phyloP scores from a whole-genome alignment of 2,329 filamentous ascomycete genomes.

The Endoconidiophora laricicola region DNA sequence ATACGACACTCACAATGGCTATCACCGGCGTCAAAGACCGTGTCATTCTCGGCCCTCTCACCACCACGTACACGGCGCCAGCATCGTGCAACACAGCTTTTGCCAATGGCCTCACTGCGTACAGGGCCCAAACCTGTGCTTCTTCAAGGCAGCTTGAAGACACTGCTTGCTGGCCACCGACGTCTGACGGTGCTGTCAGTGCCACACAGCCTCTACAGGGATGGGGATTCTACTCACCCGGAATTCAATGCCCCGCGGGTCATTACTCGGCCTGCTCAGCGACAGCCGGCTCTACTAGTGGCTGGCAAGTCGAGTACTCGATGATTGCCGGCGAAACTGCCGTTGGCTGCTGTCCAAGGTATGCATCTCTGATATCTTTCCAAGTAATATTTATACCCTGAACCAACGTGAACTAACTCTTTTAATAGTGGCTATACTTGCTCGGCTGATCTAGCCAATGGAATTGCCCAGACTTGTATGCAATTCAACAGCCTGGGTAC shows the following conservation, averaged over 20 bases:
- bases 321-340: constrained; percentile 19
- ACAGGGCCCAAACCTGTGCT: constrained; percentile 7
- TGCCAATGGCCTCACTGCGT: constrained; percentile 7
- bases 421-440: constrained; percentile 14
- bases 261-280: constrained; percentile 20
- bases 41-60: constrained; percentile 14
- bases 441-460: constrained; percentile 15
- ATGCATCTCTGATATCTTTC: constrained; percentile 11
- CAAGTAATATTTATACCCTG: not conserved
- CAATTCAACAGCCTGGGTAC: constrained; percentile 13
- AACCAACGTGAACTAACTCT: not conserved
- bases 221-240: constrained; percentile 23
- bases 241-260: constrained; percentile 19
- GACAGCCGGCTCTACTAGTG: constrained; percentile 15
- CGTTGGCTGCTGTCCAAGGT: constrained; percentile 21
- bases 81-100: constrained; percentile 12
- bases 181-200: constrained; percentile 7
- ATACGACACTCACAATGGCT: constrained; percentile 3
- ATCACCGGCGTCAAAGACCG: constrained; percentile 9
- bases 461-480: constrained; percentile 13
- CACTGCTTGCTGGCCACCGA: constrained; percentile 10
- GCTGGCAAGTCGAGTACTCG: constrained; percentile 18
- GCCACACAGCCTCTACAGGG: constrained; percentile 16
- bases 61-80: constrained; percentile 14
- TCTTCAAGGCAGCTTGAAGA: constrained; percentile 10